A percentile compares a stretch with the other conserved stretches of the same genome.
These are phyloP conservation scores for Aspergillus ellipticus DNA, from an alignment of 495 filamentous ascomycete genomes.

Conservation along the genomic window DNA sequence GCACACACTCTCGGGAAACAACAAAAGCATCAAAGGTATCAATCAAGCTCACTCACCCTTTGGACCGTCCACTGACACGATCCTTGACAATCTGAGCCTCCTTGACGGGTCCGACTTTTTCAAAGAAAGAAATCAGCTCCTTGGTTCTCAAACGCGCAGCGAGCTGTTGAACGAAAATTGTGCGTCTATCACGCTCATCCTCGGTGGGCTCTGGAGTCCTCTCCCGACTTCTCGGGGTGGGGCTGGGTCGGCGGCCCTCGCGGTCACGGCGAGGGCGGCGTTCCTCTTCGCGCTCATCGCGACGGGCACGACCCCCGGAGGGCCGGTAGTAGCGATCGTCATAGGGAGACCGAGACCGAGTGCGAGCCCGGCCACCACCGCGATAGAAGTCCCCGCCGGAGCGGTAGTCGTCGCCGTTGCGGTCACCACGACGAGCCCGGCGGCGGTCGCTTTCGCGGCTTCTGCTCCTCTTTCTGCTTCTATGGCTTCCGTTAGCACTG, in stretches of 20 bases:
- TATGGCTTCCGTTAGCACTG: conserved; percentile 75
- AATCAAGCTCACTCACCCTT: conserved; percentile 67
- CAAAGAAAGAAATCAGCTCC: conserved; percentile 92
- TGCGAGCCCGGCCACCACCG: conserved; percentile 63
- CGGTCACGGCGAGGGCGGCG: conserved; percentile 51
- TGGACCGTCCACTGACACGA: conserved; percentile 90
- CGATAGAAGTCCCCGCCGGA: conserved; percentile 72
- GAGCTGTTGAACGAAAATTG: conserved; percentile 97
- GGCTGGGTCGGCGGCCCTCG: conserved; percentile 52
- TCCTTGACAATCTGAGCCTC: conserved; percentile 99
- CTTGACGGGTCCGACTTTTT: conserved; percentile 92
- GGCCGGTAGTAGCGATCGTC: conserved; percentile 75
- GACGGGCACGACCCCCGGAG: conserved; percentile 55
- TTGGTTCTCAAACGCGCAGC: conserved; percentile 87
- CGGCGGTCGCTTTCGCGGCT: conserved; percentile 77
- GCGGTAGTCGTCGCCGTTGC: conserved; percentile 62
- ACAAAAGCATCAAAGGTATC: no score
- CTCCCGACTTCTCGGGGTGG: conserved; percentile 41
- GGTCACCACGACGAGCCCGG: conserved; percentile 66
- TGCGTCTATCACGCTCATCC: conserved; percentile 94
- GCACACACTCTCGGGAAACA: no score
- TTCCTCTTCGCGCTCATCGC: conserved; percentile 51
- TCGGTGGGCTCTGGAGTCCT: conserved; percentile 71
- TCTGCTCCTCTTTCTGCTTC: conserved; percentile 77
- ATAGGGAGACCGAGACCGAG: conserved; percentile 72